phyloP scores from a whole-genome alignment of 106 monocot species.

The Dactylorhiza incarnata region DNA sequence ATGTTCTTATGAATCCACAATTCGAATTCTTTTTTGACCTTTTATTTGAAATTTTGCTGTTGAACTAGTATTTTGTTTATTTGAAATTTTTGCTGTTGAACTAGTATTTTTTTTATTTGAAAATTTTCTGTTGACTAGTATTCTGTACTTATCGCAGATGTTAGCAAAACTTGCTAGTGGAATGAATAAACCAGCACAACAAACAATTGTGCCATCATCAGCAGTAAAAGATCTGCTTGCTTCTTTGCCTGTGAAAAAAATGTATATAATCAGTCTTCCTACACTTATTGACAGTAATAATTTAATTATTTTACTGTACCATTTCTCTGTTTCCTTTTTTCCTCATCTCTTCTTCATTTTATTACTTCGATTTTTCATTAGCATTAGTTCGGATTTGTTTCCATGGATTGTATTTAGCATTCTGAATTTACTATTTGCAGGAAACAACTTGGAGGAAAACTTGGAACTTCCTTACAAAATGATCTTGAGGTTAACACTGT shows the following conservation, averaged over 20 bases:
- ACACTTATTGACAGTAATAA: background rate
- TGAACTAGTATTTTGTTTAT: too few species aligned
- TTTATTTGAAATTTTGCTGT: too few species aligned
- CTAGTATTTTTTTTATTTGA: background rate
- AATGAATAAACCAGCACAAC: conserved; percentile 97
- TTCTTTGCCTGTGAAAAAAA: conserved; percentile 92
- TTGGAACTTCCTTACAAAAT: conserved; percentile 74
- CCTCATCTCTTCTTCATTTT: background rate
- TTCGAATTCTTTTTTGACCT: too few species aligned
- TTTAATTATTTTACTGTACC: background rate
- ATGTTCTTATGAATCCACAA: too few species aligned
- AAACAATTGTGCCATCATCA: conserved; percentile 85
- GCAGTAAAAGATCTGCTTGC: conserved; percentile 70
- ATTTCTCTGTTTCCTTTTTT: background rate
- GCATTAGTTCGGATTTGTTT: background rate
- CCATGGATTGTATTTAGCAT: background rate
- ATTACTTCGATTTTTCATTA: background rate
- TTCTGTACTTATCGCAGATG: conserved; percentile 47
- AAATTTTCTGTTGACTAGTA: background rate
- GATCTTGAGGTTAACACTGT: conserved; percentile 80
- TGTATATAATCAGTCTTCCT: conserved; percentile 35
- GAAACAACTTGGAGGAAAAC: conserved; percentile 95
- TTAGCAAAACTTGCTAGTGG: conserved; percentile 92
- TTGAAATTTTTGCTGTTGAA: too few species aligned
- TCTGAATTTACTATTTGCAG: conserved; percentile 19